A percentile compares a stretch with the other conserved stretches of the same genome.
Evolutionary conservation across 192 early-diverging fungal species (phyloP).

Genomic region (Umbelopsis vinacea): DNA sequence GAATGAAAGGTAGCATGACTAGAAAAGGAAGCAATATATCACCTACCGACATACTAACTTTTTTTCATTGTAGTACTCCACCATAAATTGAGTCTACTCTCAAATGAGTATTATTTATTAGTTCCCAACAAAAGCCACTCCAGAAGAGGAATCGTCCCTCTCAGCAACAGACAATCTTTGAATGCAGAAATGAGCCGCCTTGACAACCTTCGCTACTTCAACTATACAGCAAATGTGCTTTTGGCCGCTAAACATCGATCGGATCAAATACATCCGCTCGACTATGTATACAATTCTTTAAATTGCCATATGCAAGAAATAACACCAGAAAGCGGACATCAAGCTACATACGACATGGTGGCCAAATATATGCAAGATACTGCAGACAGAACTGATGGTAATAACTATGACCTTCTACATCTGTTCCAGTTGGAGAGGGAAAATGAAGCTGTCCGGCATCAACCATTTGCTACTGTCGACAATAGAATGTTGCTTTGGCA

Average conservation of each 20-base stretch:
- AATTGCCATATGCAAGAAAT: slow-evolving; percentile 29
- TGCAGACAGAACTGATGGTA: neutral
- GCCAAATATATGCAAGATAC: slow-evolving; percentile 34
- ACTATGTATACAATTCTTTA: slow-evolving; percentile 38
- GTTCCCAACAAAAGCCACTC: slow-evolving; percentile 68
- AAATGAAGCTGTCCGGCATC: slow-evolving; percentile 60
- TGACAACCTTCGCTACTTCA: slow-evolving; percentile 31
- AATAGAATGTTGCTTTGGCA: slow-evolving; percentile 84
- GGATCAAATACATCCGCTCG: slow-evolving; percentile 28
- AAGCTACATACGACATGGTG: slow-evolving; percentile 24
- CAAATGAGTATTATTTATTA: slow-evolving; percentile 68
- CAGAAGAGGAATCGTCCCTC: slow-evolving; percentile 44
- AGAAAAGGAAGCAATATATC: neutral
- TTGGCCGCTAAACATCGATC: slow-evolving; percentile 37
- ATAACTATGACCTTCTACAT: slow-evolving; percentile 45
- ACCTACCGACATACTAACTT: neutral
- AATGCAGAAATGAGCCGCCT: slow-evolving; percentile 15
- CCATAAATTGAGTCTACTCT: slow-evolving; percentile 36
- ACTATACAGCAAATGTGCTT: slow-evolving; percentile 37
- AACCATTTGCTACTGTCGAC: slow-evolving; percentile 46
- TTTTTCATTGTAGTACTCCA: neutral
- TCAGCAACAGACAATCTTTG: slow-evolving; percentile 40
- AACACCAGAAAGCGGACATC: neutral
- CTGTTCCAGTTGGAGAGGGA: slow-evolving; percentile 62
- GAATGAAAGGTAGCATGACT: slow-evolving; percentile 18